These are phyloP conservation scores for Medicago arabica DNA, from an alignment of 306 rosid species.

Conservation along the genomic window DNA sequence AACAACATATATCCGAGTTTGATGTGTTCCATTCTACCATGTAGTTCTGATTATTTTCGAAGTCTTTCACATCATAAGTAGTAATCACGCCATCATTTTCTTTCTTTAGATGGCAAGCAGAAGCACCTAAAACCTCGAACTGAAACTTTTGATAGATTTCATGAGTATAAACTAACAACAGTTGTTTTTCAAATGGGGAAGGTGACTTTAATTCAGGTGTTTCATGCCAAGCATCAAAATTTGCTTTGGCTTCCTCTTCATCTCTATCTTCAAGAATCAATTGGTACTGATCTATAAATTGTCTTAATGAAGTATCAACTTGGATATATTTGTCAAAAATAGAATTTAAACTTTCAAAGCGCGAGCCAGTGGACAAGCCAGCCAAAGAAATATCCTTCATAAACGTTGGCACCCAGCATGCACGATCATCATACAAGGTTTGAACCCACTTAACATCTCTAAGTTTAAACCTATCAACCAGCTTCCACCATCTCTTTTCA, in stretches of 20 bases:
- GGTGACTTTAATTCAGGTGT: constrained; percentile 69
- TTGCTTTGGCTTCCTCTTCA: constrained; percentile 73
- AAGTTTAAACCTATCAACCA: constrained; percentile 56
- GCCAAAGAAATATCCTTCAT: constrained; percentile 57
- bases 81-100: constrained; percentile 51
- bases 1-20: constrained; percentile 61
- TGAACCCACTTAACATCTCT: constrained; percentile 60
- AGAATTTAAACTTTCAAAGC: constrained; percentile 53
- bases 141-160: constrained; percentile 63
- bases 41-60: constrained; percentile 58
- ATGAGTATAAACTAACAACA: constrained; percentile 56
- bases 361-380: constrained; percentile 55
- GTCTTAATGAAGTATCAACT: constrained; percentile 56
- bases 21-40: constrained; percentile 62
- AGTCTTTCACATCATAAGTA: constrained; percentile 58
- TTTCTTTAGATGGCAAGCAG: constrained; percentile 72
- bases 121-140: constrained; percentile 66
- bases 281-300: constrained; percentile 54
- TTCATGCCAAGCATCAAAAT: constrained; percentile 75
- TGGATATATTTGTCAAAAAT: constrained; percentile 56
- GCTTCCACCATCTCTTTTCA: constrained; percentile 68
- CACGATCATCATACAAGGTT: constrained; percentile 58
- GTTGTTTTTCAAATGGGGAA: constrained; percentile 67
- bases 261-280: constrained; percentile 63
- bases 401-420: constrained; percentile 61